Evolutionary conservation across 2,329 filamentous ascomycete species (phyloP).

Genomic region (Arthrinium puccinioides): DNA sequence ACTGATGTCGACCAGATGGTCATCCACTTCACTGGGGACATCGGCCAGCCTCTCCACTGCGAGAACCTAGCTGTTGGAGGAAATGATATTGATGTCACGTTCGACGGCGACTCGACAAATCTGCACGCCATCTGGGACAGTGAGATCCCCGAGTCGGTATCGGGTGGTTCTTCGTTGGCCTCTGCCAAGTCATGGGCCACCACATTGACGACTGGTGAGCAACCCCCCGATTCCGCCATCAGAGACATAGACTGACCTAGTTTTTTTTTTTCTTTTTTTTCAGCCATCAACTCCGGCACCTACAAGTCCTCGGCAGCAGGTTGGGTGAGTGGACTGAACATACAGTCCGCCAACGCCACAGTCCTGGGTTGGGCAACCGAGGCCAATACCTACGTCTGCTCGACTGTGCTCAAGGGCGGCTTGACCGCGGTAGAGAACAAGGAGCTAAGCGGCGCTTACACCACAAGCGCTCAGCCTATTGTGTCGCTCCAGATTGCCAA

Average conservation of each 20-base stretch:
- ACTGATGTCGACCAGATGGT: constrained; percentile 21
- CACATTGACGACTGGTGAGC: constrained; percentile 22
- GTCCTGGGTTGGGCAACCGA: constrained; percentile 28
- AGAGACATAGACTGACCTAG: neutral
- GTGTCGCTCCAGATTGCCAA: constrained; percentile 37
- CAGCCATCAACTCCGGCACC: constrained; percentile 28
- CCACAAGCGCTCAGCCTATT: constrained; percentile 28
- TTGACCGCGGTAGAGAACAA: constrained; percentile 27
- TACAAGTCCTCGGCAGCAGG: constrained; percentile 25
- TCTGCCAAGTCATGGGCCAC: constrained; percentile 31
- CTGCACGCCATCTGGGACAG: constrained; percentile 57
- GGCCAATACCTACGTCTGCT: constrained; percentile 34
- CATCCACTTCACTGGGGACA: constrained; percentile 44
- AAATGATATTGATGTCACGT: constrained; percentile 48
- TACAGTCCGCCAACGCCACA: constrained; percentile 21
- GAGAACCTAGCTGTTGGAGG: constrained; percentile 46
- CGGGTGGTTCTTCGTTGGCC: constrained; percentile 26
- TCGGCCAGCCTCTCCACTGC: constrained; percentile 48
- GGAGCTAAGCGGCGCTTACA: constrained; percentile 32
- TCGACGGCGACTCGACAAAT: constrained; percentile 43
- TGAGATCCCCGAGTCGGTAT: constrained; percentile 41
- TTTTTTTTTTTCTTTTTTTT: no score
- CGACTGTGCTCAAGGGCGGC: constrained; percentile 32
- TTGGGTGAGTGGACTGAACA: constrained; percentile 28
- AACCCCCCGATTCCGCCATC: neutral